Conservation (phyloP, 139 green algal genomes). For the Haematococcus sp. region DNA sequence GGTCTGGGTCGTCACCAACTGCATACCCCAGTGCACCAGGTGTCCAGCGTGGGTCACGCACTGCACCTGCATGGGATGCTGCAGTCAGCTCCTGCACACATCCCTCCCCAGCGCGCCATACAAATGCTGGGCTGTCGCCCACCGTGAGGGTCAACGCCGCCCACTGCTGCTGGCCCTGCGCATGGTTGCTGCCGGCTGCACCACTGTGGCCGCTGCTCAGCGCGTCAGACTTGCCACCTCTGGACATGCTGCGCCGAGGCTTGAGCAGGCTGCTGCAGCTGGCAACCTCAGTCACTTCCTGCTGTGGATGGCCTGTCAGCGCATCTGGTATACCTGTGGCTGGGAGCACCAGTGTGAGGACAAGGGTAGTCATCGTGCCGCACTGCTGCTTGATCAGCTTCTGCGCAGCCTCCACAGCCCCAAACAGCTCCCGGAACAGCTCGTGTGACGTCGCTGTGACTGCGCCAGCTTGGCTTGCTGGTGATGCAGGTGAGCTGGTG, state of each 20-base stretch:
- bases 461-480: neutral
- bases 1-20: slow-evolving; percentile 40
- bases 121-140: slow-evolving; percentile 38
- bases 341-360: slow-evolving; percentile 21
- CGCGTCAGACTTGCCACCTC: neutral
- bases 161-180: slow-evolving; percentile 8
- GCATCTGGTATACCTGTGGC: neutral
- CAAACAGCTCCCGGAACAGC: slow-evolving; percentile 28
- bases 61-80: slow-evolving; percentile 3
- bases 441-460: neutral
- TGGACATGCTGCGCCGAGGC: neutral
- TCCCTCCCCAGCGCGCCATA: slow-evolving; percentile 19
- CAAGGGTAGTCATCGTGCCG: slow-evolving; percentile 49
- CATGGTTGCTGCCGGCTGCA: neutral
- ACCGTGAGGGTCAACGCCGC: slow-evolving; percentile 34
- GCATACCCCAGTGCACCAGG: slow-evolving; percentile 46
- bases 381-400: slow-evolving; percentile 39
- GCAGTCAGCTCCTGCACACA: slow-evolving; percentile 35
- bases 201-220: neutral
- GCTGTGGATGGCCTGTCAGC: neutral
- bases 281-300: neutral
- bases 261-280: neutral
- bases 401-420: slow-evolving; percentile 25
- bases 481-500: neutral
- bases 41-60: slow-evolving; percentile 35